Base-by-base conservation (phyloP, 1,284 basidiomycete genomes). In the Microbotryum lychnidis-dioicae region DNA sequence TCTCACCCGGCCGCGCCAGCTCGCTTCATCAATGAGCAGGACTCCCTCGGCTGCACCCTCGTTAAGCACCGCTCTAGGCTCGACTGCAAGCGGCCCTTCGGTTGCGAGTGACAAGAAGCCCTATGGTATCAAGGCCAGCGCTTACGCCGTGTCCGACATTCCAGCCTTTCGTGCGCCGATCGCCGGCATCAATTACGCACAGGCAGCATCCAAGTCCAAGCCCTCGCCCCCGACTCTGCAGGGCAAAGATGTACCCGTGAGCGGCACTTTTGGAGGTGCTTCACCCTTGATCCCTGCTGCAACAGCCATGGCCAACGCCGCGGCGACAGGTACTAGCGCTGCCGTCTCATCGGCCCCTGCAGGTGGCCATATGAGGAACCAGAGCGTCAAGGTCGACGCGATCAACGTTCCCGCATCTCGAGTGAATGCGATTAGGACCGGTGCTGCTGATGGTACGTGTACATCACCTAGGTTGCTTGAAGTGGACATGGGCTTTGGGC, bases 171-270 rank as follows among this genome's bases (percentile, higher is more conserved):
- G 37, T 42, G 37, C 37, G 37, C 37, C 37, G 37, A 42, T 10
- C 37, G 37, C 37, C 14, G 37, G 12, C 37, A 42, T 42, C 37
- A 66, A 66, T 59, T 64, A 66, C 55, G 66, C 64, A 52, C 64
- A 64, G n/a, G 65, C 64, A 12, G 65, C 63, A n/a, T 56, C 58
- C 21, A 68, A 67, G 62, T 56, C 62, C 52, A 67, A 69, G 58
- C 64, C 69, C 23, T 66, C 68, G n/a, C 67, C 69, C n/a, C 62
- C 64, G 20, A 62, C 65, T 27, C 57, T 66, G 47, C 64, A 62
- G 54, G 63, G 64, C 18, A 65, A 67, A 57, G 68, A 68, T 52
- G 68, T 60, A 18, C 48, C 61, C 47, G 50, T 62, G 16, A 67
- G 62, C 60, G 60, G 57, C 37, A 51, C 58, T 12, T 29, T 45